Base-by-base conservation (phyloP, 257 asterid species). In the Fraxinus cuspidata region DNA sequence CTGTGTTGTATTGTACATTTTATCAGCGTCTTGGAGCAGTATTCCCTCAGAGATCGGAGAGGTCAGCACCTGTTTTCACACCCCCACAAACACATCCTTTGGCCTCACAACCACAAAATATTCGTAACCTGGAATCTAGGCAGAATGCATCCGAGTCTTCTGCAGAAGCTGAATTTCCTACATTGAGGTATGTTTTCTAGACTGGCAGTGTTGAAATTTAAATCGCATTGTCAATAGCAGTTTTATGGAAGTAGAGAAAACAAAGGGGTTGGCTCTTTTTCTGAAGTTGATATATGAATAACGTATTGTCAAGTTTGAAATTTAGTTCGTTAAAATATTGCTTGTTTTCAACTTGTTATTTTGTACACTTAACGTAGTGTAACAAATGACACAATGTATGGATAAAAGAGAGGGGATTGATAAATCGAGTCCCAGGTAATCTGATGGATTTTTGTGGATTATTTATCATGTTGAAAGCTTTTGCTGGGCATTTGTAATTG, bases 21-120 rank as follows among this genome's bases (percentile, higher is more conserved):
- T 88, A 84, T 83, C 90, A 96, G 99, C 97, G 96, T 72, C 83
- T 90, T 83, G 99, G 99, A 75, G 99, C 97, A 65, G 97, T 93
- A 73, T 96, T 96, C 80, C 99, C 99, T 83, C 98, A 90, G 87
- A 88, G 97, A 82, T 79, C 97, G 76, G 98, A 93, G 91, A 86
- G 90, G 58, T 73, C 97, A 38, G 96, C 94, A 44, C 97, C 99
- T 51, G 92, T 96, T 72, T 92, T 93, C 81, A 96, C 99, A 32
- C 99, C 97, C 5, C 96, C 91, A 34, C 99, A 96, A 82, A 84
- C 98, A 49, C 98, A 92, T 42, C 97, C 99, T 21, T 85, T 93
- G 87, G 13, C 96, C 73, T 93, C 98, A 73, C 90, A 90, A 84
- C 98, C 98, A 16, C 98, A 74, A 85, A 93, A 96, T 87, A 75